These are phyloP conservation scores for Juncus effusus DNA, from an alignment of 176 grass and related monocot species.

Conservation along the genomic window DNA sequence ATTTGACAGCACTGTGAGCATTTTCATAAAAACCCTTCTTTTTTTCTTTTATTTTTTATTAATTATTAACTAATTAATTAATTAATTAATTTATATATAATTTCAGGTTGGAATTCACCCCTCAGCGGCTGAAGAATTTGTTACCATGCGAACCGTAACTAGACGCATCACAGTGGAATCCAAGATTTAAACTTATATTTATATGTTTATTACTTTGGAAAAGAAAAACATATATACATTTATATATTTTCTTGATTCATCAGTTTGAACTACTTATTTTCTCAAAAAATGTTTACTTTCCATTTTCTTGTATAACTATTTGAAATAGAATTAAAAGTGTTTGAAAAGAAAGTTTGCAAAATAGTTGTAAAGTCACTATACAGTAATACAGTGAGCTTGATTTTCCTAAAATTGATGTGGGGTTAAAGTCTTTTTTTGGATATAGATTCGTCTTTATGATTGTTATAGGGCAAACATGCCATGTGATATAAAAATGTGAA, in stretches of 20 bases:
- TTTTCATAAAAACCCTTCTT: neutral
- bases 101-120: conserved; percentile 94
- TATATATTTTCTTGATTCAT: conserved; percentile 3
- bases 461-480: no score
- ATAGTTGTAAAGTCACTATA: no score
- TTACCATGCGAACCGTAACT: conserved; percentile 71
- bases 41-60: neutral
- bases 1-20: conserved; percentile 79
- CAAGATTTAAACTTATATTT: conserved; percentile 37
- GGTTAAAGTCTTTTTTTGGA: no score
- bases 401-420: no score
- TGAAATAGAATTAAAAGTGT: conserved; percentile 1
- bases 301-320: neutral
- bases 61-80: neutral
- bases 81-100: neutral
- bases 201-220: neutral
- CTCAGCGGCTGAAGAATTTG: conserved; percentile 85
- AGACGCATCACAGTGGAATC: conserved; percentile 44
- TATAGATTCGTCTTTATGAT: no score
- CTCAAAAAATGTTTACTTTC: neutral
- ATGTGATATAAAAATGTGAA: no score
- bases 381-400: no score
- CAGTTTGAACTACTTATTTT: neutral
- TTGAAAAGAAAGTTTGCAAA: no score
- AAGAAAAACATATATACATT: neutral